Percentiles rank a stretch among this genome's conserved stretches.
Conservation (phyloP, 768 basidiomycete species). For the Terana coerulea region DNA sequence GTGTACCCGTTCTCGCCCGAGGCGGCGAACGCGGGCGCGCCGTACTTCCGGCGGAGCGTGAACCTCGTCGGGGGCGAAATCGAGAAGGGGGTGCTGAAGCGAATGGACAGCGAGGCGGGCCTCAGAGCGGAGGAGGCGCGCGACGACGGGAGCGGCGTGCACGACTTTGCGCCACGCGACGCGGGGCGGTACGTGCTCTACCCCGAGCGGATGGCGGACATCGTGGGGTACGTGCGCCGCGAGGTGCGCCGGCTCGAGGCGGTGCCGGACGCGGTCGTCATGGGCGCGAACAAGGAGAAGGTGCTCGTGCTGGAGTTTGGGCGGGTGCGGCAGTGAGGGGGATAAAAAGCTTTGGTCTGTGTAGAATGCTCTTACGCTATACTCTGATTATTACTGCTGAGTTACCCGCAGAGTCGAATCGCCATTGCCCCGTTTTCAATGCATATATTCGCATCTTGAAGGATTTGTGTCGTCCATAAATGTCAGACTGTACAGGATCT, state of each 20-base stretch:
- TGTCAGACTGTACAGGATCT: no score
- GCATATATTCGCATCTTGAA: no score
- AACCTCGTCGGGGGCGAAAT: constrained; percentile 69
- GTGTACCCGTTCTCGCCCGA: constrained; percentile 32
- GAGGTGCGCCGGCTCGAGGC: constrained; percentile 69
- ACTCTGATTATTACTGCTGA: no score
- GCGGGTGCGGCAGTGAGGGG: constrained; percentile 14
- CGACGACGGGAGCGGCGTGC: constrained; percentile 70
- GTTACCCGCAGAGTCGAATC: no score
- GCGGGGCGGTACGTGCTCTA: constrained; percentile 69
- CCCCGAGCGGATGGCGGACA: constrained; percentile 66
- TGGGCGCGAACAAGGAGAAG: constrained; percentile 32
- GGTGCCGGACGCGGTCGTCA: constrained; percentile 38
- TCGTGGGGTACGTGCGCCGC: constrained; percentile 66
- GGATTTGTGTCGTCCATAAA: no score
- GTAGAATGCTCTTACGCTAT: no score
- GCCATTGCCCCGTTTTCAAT: no score
- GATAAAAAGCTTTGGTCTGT: no score
- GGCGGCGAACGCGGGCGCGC: constrained; percentile 15
- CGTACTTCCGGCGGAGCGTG: constrained; percentile 54
- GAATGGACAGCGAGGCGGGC: constrained; percentile 29
- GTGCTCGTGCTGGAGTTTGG: constrained; percentile 31
- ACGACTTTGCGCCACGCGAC: constrained; percentile 60
- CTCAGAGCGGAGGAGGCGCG: constrained; percentile 53
- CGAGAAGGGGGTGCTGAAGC: constrained; percentile 54